Evolutionary conservation across 208 protist genomes (phyloP), one percentile per base, ranked within the genome.

Genomic region (Wallacemonas rigidus): DNA sequence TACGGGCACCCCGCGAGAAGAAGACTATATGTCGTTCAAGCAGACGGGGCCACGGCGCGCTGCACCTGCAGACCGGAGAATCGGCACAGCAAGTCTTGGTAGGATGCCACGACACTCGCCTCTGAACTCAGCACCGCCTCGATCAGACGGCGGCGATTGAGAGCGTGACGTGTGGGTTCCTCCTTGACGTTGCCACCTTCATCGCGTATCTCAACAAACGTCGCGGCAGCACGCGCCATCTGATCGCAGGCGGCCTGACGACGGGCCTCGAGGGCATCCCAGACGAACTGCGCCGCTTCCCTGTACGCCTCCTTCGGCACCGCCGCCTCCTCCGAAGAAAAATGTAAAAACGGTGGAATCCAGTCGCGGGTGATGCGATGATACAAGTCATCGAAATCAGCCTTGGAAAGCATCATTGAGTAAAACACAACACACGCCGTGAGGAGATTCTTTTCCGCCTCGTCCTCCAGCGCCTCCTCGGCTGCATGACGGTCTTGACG

Each of bases 401-500:
- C 53, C 54, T 39, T 70, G 35, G 38, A 36, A 17, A 73, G 15
- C 17, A 79, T 44, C 35, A 74, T 43, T 40, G 77, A 43, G n/a
- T 58, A 60, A 1, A 67, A 51, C 15, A 76, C 63, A n/a, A 64
- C 60, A 14, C 26, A 44, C 2, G 71, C 61, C 39, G 63, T 55
- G 15, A 63, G 58, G 35, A 67, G n/a, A n/a, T 70, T 57, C 40
- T 69, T 17, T 40, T 71, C 26, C 40, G 69, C 69, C 63, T 75
- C 75, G 11, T 50, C 56, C 15, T 14, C 17, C 7, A 41, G 44
- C 17, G 14, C 35, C 1, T 17, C 64, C 12, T 65, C 68, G 7
- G 58, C 17, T 3, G 14, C 50, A 0, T 55, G 26, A 38, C 56
- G 56, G 56, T 62, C 56, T 40, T 51, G 7, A 15, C 11, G 36